Percentiles rank a stretch among this genome's conserved stretches.
Evolutionary conservation across 139 green algal species (phyloP).

Genomic region (Volvox africanus): DNA sequence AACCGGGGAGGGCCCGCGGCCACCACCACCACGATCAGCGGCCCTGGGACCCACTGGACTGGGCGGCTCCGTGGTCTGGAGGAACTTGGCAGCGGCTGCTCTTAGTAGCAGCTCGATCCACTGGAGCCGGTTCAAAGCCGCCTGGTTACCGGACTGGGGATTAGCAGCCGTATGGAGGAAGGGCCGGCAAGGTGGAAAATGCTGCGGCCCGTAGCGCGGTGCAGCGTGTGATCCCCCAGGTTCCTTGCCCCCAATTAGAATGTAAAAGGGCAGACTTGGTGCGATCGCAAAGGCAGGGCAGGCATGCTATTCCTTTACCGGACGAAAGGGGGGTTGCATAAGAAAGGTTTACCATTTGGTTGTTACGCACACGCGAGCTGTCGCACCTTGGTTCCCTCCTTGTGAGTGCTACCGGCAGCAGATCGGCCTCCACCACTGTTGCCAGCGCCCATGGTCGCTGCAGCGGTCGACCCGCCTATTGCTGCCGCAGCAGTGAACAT

Average conservation of each 20-base stretch:
- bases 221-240: too few species aligned
- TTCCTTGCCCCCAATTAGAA: too few species aligned
- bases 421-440: background rate
- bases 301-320: too few species aligned
- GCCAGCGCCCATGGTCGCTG: conserved; percentile 33
- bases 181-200: background rate
- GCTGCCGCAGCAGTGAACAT: conserved; percentile 66
- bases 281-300: too few species aligned
- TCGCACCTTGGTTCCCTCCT: conserved; percentile 32
- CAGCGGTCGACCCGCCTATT: conserved; percentile 52
- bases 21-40: background rate
- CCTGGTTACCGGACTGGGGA: background rate
- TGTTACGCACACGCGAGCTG: too few species aligned
- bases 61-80: background rate
- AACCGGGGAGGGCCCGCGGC: background rate
- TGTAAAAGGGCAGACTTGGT: too few species aligned
- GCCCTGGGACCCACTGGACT: background rate
- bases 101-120: conserved; percentile 72
- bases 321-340: too few species aligned
- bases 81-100: conserved; percentile 61
- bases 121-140: conserved; percentile 71
- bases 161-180: background rate
- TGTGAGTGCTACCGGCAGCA: too few species aligned
- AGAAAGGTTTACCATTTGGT: too few species aligned
- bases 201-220: too few species aligned